Evolutionary conservation across 1,284 basidiomycete genomes (phyloP).

Genomic region (Vanrija sp.): DNA sequence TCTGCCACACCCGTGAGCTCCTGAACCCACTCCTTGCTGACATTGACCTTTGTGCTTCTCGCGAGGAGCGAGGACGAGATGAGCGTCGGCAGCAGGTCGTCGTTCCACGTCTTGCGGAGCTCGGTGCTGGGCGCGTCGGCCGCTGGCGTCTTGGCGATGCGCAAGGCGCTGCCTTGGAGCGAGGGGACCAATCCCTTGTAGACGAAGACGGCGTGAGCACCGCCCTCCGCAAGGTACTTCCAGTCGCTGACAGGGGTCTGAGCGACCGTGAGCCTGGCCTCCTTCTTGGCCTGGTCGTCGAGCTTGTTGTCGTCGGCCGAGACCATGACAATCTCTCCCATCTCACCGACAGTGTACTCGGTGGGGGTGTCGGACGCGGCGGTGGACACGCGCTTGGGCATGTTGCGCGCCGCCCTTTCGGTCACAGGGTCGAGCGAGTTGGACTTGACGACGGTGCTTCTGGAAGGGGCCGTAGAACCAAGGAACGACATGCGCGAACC

Average conservation of each 20-base stretch:
- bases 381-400: slow-evolving; percentile 1
- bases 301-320: slow-evolving; percentile 1
- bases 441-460: neutral
- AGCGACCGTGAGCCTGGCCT: neutral
- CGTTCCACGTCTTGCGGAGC: slow-evolving; percentile 23
- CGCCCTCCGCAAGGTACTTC: slow-evolving; percentile 82
- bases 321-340: slow-evolving; percentile 34
- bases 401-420: neutral
- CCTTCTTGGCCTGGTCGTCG: neutral
- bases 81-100: slow-evolving; percentile 47
- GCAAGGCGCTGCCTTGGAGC: slow-evolving; percentile 65
- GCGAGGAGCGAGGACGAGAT: slow-evolving; percentile 61
- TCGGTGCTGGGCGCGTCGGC: neutral
- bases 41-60: slow-evolving; percentile 54
- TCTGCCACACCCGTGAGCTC: slow-evolving; percentile 55
- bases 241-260: slow-evolving; percentile 57
- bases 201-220: slow-evolving; percentile 80
- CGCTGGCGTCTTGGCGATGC: slow-evolving; percentile 35
- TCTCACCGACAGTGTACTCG: slow-evolving; percentile 30
- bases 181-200: slow-evolving; percentile 59
- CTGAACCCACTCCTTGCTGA: slow-evolving; percentile 63
- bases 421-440: neutral
- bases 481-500: slow-evolving; percentile 3
- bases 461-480: neutral
- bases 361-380: slow-evolving; percentile 24